Evolutionary conservation across 2,329 filamentous ascomycete species (phyloP), one percentile per base, ranked within the genome.

Genomic region (Fusarium sp.): DNA sequence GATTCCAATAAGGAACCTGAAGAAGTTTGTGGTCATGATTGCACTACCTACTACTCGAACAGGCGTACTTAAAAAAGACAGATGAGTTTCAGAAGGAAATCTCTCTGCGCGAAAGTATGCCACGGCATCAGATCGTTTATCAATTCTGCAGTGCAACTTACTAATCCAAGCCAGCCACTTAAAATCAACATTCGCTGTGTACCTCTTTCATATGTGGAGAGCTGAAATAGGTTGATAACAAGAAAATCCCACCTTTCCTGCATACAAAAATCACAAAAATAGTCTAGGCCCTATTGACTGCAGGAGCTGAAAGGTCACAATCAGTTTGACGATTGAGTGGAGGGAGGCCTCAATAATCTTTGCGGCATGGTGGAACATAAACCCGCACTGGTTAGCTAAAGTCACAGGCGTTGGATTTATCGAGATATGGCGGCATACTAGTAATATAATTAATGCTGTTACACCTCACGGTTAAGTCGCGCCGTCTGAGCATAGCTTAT

Each of bases 31-130:
- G 12, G 3, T 18, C 47, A 49, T 49, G 47, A 10, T 15, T 33
- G 1, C 5, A 18, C 3, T 33, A 7, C 7, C 1, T 49, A 2
- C 11, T 24, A 5, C 3, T 18, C 3, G 5, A 18, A 24, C 2
- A 18, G 22, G 3, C 0, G n/a, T 48, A 1, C 1, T 17, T 10
- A 13, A 33, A 49, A 2, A 24, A 24, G 28, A 14, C 3, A 18
- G 11, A 33, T 2, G 28, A 18, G 15, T 5, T 14, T 14, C 0
- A 2, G 47, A 12, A 49, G 47, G 11, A 18, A 33, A n/a, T 15
- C 20, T 48, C 6, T 4, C 14, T 17, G 9, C 26, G 15, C 6
- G 4, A 31, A 8, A 48, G 26, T 12, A 31, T 31, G 14, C 15
- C 20, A 6, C 28, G 26, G 45, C 20, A 31, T 10, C 20, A 1